A percentile compares a stretch with the other conserved stretches of the same genome.
phyloP scores from a whole-genome alignment of 2,329 filamentous ascomycete species.

The Sarocladium kiliense region DNA sequence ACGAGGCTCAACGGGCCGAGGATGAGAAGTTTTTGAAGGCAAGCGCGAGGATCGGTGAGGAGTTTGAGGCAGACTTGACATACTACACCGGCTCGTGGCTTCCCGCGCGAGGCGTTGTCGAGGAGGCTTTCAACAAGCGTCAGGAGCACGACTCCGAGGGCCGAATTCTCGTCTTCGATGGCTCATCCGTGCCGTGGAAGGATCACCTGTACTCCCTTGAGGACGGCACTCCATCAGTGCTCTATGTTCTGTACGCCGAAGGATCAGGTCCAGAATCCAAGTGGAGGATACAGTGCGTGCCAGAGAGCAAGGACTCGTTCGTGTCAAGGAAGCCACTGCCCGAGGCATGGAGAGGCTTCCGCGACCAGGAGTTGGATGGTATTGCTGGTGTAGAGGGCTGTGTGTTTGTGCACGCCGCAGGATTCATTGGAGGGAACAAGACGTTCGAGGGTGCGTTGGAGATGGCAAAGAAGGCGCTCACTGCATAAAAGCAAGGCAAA shows the following conservation, averaged over 20 bases:
- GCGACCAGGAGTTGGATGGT: conserved; percentile 78
- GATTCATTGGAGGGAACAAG: conserved; percentile 95
- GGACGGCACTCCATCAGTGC: conserved; percentile 51
- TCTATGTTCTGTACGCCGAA: conserved; percentile 92
- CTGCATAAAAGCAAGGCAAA: conserved; percentile 23
- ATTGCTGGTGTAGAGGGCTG: conserved; percentile 65
- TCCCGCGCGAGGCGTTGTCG: conserved; percentile 76
- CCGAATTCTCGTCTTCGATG: conserved; percentile 73
- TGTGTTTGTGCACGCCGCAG: conserved; percentile 89
- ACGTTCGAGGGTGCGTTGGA: conserved; percentile 81
- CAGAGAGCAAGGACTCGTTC: conserved; percentile 78
- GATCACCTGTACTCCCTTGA: conserved; percentile 92
- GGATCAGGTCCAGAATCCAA: conserved; percentile 66
- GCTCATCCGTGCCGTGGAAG: conserved; percentile 57
- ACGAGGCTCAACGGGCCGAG: conserved; percentile 74
- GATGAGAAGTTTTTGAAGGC: conserved; percentile 77
- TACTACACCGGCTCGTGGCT: conserved; percentile 77
- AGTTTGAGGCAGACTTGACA: conserved; percentile 77
- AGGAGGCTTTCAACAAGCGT: conserved; percentile 67
- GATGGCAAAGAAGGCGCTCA: conserved; percentile 76
- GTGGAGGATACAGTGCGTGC: conserved; percentile 94
- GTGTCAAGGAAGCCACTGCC: conserved; percentile 87
- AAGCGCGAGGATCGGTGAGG: conserved; percentile 78
- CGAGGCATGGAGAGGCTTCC: conserved; percentile 84
- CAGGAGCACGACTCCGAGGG: conserved; percentile 65